Conservation (phyloP, 2,329 filamentous ascomycete genomes). For the Cladosporium sp. region DNA sequence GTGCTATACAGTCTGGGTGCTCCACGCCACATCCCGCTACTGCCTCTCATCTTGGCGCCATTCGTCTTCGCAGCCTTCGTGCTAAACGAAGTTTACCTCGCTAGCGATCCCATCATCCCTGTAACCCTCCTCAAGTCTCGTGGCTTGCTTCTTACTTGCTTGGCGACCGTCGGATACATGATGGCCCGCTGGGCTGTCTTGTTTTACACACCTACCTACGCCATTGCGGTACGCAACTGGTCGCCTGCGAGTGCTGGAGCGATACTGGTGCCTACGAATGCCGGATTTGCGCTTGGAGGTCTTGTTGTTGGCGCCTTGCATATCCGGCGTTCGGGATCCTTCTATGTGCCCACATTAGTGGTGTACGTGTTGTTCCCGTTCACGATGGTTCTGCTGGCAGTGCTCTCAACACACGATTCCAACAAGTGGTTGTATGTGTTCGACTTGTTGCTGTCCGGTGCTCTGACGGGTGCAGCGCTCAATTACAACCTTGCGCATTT, state of each 20-base stretch:
- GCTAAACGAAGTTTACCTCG: conserved; percentile 64
- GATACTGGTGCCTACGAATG: conserved; percentile 78
- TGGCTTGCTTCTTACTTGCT: conserved; percentile 70
- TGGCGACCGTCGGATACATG: conserved; percentile 77
- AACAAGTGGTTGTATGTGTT: conserved; percentile 58
- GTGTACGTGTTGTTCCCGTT: conserved; percentile 64
- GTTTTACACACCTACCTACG: conserved; percentile 79
- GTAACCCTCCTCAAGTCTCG: conserved; percentile 68
- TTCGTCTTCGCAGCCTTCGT: conserved; percentile 60
- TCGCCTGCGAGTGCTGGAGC: conserved; percentile 70
- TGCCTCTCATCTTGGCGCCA: conserved; percentile 63
- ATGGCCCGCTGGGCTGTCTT: conserved; percentile 77
- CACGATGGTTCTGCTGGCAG: conserved; percentile 60
- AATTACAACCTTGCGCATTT: conserved; percentile 83
- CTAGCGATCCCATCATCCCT: conserved; percentile 73
- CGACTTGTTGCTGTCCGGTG: conserved; percentile 69
- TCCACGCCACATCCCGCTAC: conserved; percentile 58
- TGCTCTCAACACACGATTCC: conserved; percentile 56
- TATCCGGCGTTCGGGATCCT: conserved; percentile 71
- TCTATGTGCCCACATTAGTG: conserved; percentile 58
- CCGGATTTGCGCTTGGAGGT: conserved; percentile 75
- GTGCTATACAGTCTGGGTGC: conserved; percentile 72
- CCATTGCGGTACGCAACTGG: conserved; percentile 73
- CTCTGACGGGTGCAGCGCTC: conserved; percentile 70
- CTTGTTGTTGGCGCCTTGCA: conserved; percentile 74